Evolutionary conservation across 768 basidiomycete species (phyloP), one percentile per base, ranked within the genome.

Genomic region (Amanita subjunquillea): DNA sequence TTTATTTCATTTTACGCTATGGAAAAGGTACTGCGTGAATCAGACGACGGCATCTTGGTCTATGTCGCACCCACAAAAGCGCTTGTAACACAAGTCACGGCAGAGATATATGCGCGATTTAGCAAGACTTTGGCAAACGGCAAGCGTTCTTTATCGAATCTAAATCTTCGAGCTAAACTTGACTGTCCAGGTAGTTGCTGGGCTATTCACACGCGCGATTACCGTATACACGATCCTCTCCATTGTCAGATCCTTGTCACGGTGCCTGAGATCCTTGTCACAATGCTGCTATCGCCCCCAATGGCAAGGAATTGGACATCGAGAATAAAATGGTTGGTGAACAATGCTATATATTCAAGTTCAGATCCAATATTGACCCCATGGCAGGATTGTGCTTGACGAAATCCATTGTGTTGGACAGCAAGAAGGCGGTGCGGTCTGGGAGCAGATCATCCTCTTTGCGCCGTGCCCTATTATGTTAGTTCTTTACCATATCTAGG

Each of bases 1-100:
- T 87, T 87, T 59, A 85, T 87, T 40, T 83, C 82, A 2, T 87
- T 74, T 62, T 86, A 86, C 57, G 85, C 86, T 0, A 87, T 87
- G 85, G 83, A 85, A 61, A 76, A 77, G 56, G 69, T 85, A 12
- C 65, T 87, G 2, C 68, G 80, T 51, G 69, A 68, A 38, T 82
- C 82, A 0, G 80, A 87, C 58, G 76, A 85, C 40, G 83, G 80
- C 0, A 72, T 87, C 39, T 60, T 87, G 34, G 78, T 87, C 17
- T 87, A 87, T 60, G 75, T 87, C 40, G 85, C 85, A 0, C 85
- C 85, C 0, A 86, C 85, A 6, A 87, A 87, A 61, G 83, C 85
- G 0, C 70, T 87, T 0, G 85, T 87, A 47, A 73, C 72, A 34
- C 85, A 87, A 58, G 78, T 85, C 25, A 81, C 84, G 0, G 82